phyloP scores from a whole-genome alignment of 2,329 filamentous ascomycete genomes.

The Dactylellina drechsleri region DNA sequence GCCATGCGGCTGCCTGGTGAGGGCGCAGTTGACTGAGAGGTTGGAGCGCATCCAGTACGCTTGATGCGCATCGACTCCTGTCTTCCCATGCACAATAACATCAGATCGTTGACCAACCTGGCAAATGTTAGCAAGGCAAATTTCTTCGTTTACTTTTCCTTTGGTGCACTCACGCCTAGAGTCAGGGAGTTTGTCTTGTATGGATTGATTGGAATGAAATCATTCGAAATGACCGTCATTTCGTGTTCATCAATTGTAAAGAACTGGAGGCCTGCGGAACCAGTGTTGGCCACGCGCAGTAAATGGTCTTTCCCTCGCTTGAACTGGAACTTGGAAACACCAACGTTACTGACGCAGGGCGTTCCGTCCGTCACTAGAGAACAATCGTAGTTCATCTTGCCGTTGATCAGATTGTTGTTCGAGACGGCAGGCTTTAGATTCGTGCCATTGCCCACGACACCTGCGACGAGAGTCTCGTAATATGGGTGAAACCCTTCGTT shows the following conservation, averaged over 20 bases:
- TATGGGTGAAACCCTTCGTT: constrained; percentile 55
- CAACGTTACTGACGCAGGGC: too few species aligned
- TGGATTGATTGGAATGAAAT: constrained; percentile 70
- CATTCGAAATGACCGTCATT: constrained; percentile 69
- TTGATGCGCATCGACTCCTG: constrained; percentile 23
- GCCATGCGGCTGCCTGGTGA: background rate
- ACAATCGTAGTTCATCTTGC: constrained; percentile 32
- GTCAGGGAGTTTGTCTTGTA: constrained; percentile 63
- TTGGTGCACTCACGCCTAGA: constrained; percentile 63
- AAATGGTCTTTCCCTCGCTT: constrained; percentile 62
- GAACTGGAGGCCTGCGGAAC: background rate
- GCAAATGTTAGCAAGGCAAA: constrained; percentile 58
- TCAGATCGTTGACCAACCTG: constrained; percentile 62
- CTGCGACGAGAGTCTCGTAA: constrained; percentile 1
- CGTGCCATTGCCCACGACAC: background rate
- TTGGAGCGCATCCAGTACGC: constrained; percentile 59
- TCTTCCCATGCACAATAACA: constrained; percentile 58
- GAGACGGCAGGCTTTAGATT: background rate
- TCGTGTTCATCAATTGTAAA: constrained; percentile 65
- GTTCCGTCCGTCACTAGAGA: constrained; percentile 40
- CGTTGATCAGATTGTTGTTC: background rate
- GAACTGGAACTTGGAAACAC: constrained; percentile 43
- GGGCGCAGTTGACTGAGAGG: constrained; percentile 5
- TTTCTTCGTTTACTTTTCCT: background rate
- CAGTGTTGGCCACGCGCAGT: background rate